Conservation (phyloP, 495 filamentous ascomycete genomes). For the Penicillium coprophilum region DNA sequence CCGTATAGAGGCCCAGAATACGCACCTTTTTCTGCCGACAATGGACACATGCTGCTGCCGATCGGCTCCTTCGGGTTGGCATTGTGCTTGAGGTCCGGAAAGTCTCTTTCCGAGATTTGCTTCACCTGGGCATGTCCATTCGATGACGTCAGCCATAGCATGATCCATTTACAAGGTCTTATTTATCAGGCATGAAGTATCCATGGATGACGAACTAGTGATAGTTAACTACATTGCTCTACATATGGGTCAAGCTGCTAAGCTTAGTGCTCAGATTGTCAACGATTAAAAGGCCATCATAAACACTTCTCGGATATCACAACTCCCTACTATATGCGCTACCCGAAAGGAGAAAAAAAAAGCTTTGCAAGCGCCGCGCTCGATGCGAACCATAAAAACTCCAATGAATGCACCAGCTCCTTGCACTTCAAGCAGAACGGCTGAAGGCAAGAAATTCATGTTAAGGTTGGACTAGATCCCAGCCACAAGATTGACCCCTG, state of each 20-base stretch:
- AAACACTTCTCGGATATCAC: background rate
- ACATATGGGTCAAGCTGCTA: background rate
- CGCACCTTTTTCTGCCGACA: slow-evolving; percentile 34
- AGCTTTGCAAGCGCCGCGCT: slow-evolving; percentile 3
- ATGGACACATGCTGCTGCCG: slow-evolving; percentile 29
- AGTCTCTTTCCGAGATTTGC: slow-evolving; percentile 10
- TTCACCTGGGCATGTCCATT: background rate
- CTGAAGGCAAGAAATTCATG: background rate
- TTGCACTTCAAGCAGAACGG: background rate
- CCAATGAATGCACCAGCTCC: slow-evolving; percentile 6
- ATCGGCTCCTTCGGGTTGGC: slow-evolving; percentile 26
- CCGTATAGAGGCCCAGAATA: background rate
- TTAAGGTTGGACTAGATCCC: background rate
- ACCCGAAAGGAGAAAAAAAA: background rate
- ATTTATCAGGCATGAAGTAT: background rate
- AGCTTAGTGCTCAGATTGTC: background rate
- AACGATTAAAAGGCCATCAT: background rate
- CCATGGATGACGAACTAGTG: too few relatives aligned
- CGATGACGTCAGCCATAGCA: slow-evolving; percentile 9
- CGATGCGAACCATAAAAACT: slow-evolving; percentile 6
- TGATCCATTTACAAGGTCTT: too few relatives aligned
- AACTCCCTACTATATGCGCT: background rate
- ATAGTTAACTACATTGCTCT: too few relatives aligned
- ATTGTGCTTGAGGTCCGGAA: slow-evolving; percentile 12
- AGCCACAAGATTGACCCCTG: background rate